Evolutionary conservation across 169 alveolate genomes (phyloP).

Genomic region (Perkinsus marinus): DNA sequence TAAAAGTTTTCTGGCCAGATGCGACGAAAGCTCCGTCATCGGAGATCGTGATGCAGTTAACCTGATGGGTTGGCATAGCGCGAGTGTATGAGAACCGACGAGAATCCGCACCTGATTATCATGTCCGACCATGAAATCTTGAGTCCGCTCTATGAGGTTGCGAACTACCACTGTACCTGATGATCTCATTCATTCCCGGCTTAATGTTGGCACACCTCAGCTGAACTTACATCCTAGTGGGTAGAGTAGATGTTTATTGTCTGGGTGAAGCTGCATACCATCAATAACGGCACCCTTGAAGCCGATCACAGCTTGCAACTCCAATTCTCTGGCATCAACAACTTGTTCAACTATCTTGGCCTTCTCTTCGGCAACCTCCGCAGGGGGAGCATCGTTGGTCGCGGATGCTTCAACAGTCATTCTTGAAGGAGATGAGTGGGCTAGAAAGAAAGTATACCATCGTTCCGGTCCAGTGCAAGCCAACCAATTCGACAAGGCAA

Average conservation of each 20-base stretch:
- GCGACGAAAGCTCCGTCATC: slow-evolving; percentile 68
- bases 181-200: too few relatives aligned
- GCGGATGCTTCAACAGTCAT: not conserved
- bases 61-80: not conserved
- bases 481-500: not conserved
- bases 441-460: not conserved
- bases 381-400: not conserved
- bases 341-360: not conserved
- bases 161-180: slow-evolving; percentile 33
- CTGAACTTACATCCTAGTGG: slow-evolving; percentile 70
- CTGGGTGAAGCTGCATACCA: slow-evolving; percentile 75
- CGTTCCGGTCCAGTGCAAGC: too few relatives aligned
- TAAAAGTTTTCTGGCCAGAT: slow-evolving; percentile 72
- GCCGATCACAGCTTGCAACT: slow-evolving; percentile 64
- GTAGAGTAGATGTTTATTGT: slow-evolving; percentile 63
- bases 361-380: not conserved
- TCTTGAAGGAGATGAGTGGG: not conserved
- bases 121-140: slow-evolving; percentile 72
- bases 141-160: slow-evolving; percentile 56
- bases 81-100: slow-evolving; percentile 23
- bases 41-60: slow-evolving; percentile 42
- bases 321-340: slow-evolving; percentile 25
- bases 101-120: slow-evolving; percentile 43
- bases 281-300: slow-evolving; percentile 55
- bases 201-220: not conserved